A percentile compares a stretch with the other conserved stretches of the same genome.
Conservation (phyloP, 768 basidiomycete genomes). For the Amanita pallidorosea region DNA sequence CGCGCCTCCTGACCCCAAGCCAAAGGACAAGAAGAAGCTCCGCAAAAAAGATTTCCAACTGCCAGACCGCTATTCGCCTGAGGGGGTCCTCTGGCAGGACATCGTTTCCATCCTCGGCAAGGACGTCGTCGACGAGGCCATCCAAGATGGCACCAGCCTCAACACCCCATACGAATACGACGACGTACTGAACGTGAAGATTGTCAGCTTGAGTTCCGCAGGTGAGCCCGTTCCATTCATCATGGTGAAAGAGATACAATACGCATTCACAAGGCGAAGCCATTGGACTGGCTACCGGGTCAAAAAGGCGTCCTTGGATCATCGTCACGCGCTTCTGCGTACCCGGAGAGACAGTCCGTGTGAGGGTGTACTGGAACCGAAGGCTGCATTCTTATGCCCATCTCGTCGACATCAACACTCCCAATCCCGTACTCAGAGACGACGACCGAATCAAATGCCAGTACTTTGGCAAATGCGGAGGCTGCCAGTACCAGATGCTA, state of each 20-base stretch:
- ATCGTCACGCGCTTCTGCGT: conserved; percentile 77
- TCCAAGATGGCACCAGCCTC: conserved; percentile 39
- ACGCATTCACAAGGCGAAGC: conserved; percentile 49
- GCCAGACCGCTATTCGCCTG: conserved; percentile 57
- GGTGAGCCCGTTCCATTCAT: conserved; percentile 27
- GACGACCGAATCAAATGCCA: conserved; percentile 58
- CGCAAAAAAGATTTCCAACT: conserved; percentile 27
- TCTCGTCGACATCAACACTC: conserved; percentile 49
- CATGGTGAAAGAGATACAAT: no score
- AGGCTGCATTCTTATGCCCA: conserved; percentile 71
- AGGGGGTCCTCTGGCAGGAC: conserved; percentile 70
- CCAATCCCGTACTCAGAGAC: conserved; percentile 61
- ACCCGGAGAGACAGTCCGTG: conserved; percentile 72
- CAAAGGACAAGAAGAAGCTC: conserved; percentile 16
- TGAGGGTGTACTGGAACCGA: conserved; percentile 58
- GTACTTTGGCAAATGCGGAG: conserved; percentile 84
- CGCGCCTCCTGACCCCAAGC: conserved; percentile 2
- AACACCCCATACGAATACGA: conserved; percentile 48
- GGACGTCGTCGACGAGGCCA: conserved; percentile 38
- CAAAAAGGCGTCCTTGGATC: conserved; percentile 54
- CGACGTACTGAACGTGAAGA: conserved; percentile 57
- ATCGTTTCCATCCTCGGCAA: conserved; percentile 55
- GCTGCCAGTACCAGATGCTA: conserved; percentile 96
- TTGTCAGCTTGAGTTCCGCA: conserved; percentile 51
- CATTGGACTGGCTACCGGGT: conserved; percentile 31